These are phyloP conservation scores for Euphorbia celastroides DNA, from an alignment of 441 rosid genomes.

Conservation along the genomic window DNA sequence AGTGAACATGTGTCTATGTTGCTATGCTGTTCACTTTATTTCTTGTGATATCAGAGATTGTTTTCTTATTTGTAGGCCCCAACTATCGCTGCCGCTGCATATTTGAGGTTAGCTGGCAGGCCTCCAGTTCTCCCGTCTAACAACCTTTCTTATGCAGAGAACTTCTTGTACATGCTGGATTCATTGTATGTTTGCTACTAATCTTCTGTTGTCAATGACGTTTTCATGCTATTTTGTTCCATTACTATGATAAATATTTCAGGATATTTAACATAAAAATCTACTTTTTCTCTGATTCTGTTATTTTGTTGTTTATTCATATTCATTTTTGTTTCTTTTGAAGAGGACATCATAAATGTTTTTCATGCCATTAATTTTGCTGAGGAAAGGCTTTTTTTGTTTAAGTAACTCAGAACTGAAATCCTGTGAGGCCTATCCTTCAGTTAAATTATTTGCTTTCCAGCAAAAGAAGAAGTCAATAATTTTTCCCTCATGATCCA, in stretches of 20 bases:
- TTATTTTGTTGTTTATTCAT: neutral
- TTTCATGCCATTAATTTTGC: neutral
- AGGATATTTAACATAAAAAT: neutral
- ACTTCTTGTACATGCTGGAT: constrained; percentile 93
- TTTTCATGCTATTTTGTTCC: constrained; percentile 9
- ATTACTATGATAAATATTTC: neutral
- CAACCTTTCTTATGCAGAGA: constrained; percentile 85
- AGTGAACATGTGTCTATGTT: neutral
- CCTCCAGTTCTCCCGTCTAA: constrained; percentile 88
- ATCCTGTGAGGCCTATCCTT: neutral
- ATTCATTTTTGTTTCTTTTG: constrained; percentile 1
- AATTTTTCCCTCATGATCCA: neutral
- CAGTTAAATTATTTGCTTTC: neutral
- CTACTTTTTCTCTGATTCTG: neutral
- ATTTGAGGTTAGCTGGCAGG: constrained; percentile 89
- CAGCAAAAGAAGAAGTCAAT: neutral
- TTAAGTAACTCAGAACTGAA: neutral
- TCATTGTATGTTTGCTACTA: constrained; percentile 50
- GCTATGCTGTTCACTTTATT: neutral
- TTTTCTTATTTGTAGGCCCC: constrained; percentile 61
- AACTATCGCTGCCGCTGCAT: constrained; percentile 96
- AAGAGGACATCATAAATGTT: neutral
- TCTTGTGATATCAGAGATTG: neutral
- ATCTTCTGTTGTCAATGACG: constrained; percentile 1
- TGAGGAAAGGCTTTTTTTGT: neutral